Conservation (phyloP, 2,329 filamentous ascomycete species). For the Saccharata proteae region DNA sequence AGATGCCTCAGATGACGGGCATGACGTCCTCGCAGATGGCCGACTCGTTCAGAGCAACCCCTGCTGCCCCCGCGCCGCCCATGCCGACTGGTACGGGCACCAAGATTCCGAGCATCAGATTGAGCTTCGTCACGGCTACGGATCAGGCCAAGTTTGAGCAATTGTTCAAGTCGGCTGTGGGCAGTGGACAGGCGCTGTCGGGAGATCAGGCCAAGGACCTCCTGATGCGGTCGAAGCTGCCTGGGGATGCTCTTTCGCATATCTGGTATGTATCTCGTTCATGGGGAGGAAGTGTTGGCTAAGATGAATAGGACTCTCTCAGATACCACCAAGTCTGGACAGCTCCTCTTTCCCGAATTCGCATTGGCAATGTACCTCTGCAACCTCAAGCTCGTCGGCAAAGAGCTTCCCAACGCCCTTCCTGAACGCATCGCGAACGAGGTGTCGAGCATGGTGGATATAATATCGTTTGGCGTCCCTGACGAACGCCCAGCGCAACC, state of each 20-base stretch:
- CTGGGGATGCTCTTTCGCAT: constrained; percentile 76
- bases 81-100: constrained; percentile 52
- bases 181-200: constrained; percentile 71
- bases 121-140: constrained; percentile 90
- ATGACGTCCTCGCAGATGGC: constrained; percentile 55
- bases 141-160: constrained; percentile 98
- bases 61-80: constrained; percentile 43
- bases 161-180: constrained; percentile 89
- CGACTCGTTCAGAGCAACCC: constrained; percentile 43
- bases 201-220: constrained; percentile 87
- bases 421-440: constrained; percentile 89
- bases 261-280: constrained; percentile 55
- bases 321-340: constrained; percentile 91
- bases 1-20: constrained; percentile 42
- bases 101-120: constrained; percentile 84
- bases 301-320: constrained; percentile 58
- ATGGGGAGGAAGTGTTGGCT: constrained; percentile 8
- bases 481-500: constrained; percentile 54
- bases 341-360: constrained; percentile 94
- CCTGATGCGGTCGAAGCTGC: constrained; percentile 73
- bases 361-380: constrained; percentile 97
- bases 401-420: constrained; percentile 59
- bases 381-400: constrained; percentile 83
- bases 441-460: constrained; percentile 98
- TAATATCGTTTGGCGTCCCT: constrained; percentile 85